Percentiles rank a stretch among this genome's conserved stretches.
phyloP scores from a whole-genome alignment of 371 early-diverging fungal genomes.

The Rhizomucor pusillus region DNA sequence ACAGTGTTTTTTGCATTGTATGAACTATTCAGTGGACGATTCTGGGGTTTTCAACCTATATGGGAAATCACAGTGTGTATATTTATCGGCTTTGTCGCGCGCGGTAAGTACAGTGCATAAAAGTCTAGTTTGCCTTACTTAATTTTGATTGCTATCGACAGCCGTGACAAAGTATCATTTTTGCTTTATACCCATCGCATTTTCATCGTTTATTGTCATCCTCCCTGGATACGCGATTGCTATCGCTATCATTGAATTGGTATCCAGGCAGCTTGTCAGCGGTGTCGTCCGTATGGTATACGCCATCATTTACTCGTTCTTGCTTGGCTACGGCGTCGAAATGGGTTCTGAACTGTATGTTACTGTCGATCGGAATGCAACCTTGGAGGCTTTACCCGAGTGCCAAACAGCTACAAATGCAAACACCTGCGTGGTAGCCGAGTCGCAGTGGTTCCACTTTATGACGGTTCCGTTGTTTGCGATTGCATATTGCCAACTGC shows the following conservation, averaged over 20 bases:
- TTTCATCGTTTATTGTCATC: constrained; percentile 55
- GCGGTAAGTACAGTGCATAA: constrained; percentile 3
- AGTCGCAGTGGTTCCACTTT: constrained; percentile 34
- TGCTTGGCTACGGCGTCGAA: constrained; percentile 77
- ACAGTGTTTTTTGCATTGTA: constrained; percentile 22
- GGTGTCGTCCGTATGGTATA: constrained; percentile 85
- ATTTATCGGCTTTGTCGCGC: constrained; percentile 18
- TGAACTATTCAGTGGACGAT: constrained; percentile 16
- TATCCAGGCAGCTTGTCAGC: constrained; percentile 80
- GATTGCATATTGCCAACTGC: constrained; percentile 36
- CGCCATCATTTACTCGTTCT: constrained; percentile 74
- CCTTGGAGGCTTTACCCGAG: constrained; percentile 11
- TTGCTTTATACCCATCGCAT: constrained; percentile 48
- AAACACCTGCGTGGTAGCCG: constrained; percentile 21
- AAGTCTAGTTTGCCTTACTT: too few species aligned
- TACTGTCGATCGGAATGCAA: constrained; percentile 25
- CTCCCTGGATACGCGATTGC: constrained; percentile 77
- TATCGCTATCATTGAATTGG: constrained; percentile 75
- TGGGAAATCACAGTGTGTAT: constrained; percentile 23
- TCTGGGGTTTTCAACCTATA: constrained; percentile 19
- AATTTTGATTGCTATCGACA: too few species aligned
- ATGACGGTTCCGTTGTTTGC: constrained; percentile 45
- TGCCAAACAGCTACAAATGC: constrained; percentile 23
- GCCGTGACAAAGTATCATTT: constrained; percentile 26
- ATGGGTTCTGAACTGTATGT: constrained; percentile 62